Percentiles rank a stretch among this genome's conserved stretches.
Evolutionary conservation across 2,329 filamentous ascomycete species (phyloP).

Genomic region (Fusarium sp.): DNA sequence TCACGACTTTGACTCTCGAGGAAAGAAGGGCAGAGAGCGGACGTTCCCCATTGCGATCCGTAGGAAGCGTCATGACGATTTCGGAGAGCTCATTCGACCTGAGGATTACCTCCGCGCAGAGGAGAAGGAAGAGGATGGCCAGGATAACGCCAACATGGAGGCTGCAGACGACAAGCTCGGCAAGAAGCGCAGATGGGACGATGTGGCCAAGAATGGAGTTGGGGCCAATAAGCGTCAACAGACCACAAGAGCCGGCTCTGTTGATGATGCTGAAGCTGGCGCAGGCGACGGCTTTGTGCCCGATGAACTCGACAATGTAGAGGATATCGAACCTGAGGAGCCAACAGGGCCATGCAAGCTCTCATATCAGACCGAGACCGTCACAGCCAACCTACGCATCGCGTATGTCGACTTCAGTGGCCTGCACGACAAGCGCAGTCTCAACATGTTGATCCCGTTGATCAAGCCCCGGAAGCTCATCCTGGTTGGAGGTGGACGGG

Average conservation of each 20-base stretch:
- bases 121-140: slow-evolving; percentile 82
- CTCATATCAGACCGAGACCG: slow-evolving; percentile 69
- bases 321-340: slow-evolving; percentile 65
- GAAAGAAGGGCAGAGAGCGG: slow-evolving; percentile 91
- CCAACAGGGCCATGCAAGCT: slow-evolving; percentile 79
- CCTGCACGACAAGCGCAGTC: slow-evolving; percentile 90
- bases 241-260: slow-evolving; percentile 53
- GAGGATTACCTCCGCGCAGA: slow-evolving; percentile 95
- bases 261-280: slow-evolving; percentile 59
- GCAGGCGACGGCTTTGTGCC: slow-evolving; percentile 53
- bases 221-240: slow-evolving; percentile 72
- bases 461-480: slow-evolving; percentile 96
- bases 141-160: slow-evolving; percentile 57
- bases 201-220: slow-evolving; percentile 56
- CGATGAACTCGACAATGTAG: slow-evolving; percentile 70
- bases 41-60: slow-evolving; percentile 90
- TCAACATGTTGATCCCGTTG: slow-evolving; percentile 94
- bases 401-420: slow-evolving; percentile 93
- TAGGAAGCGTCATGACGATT: slow-evolving; percentile 85
- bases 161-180: slow-evolving; percentile 75
- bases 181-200: slow-evolving; percentile 95
- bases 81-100: slow-evolving; percentile 91
- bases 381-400: slow-evolving; percentile 80
- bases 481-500: slow-evolving; percentile 82
- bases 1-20: slow-evolving; percentile 93